Base-by-base conservation (phyloP, 1,284 basidiomycete genomes). In the Ganoderma boninense region DNA sequence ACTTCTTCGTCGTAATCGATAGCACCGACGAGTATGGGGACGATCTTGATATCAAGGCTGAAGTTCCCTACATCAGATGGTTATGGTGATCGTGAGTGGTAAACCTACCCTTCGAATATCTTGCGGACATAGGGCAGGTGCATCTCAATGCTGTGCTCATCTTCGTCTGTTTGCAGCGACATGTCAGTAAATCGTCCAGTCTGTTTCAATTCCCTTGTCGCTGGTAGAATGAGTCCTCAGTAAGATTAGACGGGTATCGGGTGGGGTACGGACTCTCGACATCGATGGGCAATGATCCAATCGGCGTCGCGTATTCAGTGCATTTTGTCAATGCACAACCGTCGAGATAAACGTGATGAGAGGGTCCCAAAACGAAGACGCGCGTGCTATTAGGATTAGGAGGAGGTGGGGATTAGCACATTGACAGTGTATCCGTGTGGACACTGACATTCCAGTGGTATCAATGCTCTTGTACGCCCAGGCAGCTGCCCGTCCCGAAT, bases 61-160 rank as follows among this genome's bases (percentile, higher is more conserved):
- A 11, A 26, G 42, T 13, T 14, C 4, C 11, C n/a, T 4, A 20
- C 29, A 20, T 64, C 7, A 64, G 46, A 23, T 13, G 18, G 13
- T 11, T 40, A 14, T n/a, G 23, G 14, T 4, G 2, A 7, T 23
- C 40, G n/a, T 14, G 40, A 43, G 18, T n/a, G n/a, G 42, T 42
- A 80, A 4, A 26, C 84, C 74, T 76, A 96, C 95, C 89, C 89
- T 79, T 93, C 85, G 74, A 98, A 98, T 11, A 95, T 84, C 79
- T 97, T 96, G 65, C 94, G 89, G 46, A 99, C 87, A 80, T 97
- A 99, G 3, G 97, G 97, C 16, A 98, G 85, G 76, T 99, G 97
- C 95, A 99, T 97, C 83, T 99, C 98, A 65, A 99, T 91, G 78
- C 95, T 97, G 80, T 99, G 98, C 77, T 99, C 98, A 52, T 94